Evolutionary conservation across 306 rosid genomes (phyloP).

Genomic region (Vigna mungo): DNA sequence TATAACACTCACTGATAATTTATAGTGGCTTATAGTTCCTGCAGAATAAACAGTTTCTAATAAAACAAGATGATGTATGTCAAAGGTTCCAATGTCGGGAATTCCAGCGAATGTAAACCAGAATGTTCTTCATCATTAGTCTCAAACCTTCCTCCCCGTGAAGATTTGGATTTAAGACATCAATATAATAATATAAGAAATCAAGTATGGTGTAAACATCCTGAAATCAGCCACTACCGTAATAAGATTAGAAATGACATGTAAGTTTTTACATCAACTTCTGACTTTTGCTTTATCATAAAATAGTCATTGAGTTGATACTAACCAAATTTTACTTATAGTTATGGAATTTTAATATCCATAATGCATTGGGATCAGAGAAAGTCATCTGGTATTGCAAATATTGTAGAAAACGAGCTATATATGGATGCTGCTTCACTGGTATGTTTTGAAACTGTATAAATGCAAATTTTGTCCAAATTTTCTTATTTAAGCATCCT

Average conservation of each 20-base stretch:
- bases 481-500: conserved; percentile 13
- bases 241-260: conserved; percentile 19
- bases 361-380: neutral
- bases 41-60: conserved; percentile 31
- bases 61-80: conserved; percentile 30
- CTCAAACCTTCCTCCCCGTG: neutral
- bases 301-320: conserved; percentile 23
- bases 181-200: neutral
- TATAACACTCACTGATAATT: neutral
- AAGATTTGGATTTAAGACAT: conserved; percentile 27
- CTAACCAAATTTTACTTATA: conserved; percentile 32
- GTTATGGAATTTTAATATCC: conserved; percentile 4
- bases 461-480: neutral
- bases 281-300: neutral
- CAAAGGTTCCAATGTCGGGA: conserved; percentile 1
- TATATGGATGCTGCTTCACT: conserved; percentile 49
- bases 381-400: neutral
- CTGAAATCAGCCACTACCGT: conserved; percentile 7
- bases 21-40: neutral
- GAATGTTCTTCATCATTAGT: conserved; percentile 13
- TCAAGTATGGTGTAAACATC: conserved; percentile 46
- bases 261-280: conserved; percentile 27
- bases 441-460: conserved; percentile 45
- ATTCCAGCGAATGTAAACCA: neutral
- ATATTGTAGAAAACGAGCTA: conserved; percentile 38